Evolutionary conservation across 352 stramenopile species (phyloP), one percentile per base, ranked within the genome.

Genomic region (Globisporangium mamillatum): DNA sequence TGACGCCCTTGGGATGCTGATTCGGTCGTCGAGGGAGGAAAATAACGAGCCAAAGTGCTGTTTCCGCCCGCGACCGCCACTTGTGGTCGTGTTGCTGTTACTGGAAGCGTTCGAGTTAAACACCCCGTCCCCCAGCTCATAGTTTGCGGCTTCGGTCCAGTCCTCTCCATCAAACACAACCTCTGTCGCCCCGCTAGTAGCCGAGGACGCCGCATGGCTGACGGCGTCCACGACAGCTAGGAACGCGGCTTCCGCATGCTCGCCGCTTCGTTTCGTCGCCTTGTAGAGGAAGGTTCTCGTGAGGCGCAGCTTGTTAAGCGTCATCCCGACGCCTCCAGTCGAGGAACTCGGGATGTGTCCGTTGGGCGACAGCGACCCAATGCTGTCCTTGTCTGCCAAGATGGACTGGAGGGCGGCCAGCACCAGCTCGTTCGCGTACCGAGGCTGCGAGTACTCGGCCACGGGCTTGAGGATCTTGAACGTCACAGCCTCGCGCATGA

Each of bases 381-480:
- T 8, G 18, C 7, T 63, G 22, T 78, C 67, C 65, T 88, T 85
- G 4, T 79, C 79, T 0, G 34, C 29, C 44, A 86, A 67, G 2
- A 69, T 66, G 55, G 75, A 66, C 34, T 72, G 68, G 27, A 91
- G 71, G 63, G 66, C 72, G 16, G 79, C 70, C 10, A 90, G 46
- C 6, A 92, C 72, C 7, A 92, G 48, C 62, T 90, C 82, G 66
- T 93, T 93, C 3, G 82, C 79, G 56, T 90, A 93, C 54, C 77
- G 82, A 32, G 82, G 79, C 63, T 89, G 82, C 27, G 79, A 73
- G 66, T 91, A 93, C 64, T 92, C 83, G 18, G 82, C 78, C 53
- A 93, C 60, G 18, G 83, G 86, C 70, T 89, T 81, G 48, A 93
- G 73, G 22, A 80, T 79, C 63, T 88, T 87, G 73, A 92, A 92